Percentiles rank a stretch among this genome's conserved stretches.
Evolutionary conservation across 2,329 filamentous ascomycete species (phyloP).

Genomic region (Decorospora gaudefroyi): DNA sequence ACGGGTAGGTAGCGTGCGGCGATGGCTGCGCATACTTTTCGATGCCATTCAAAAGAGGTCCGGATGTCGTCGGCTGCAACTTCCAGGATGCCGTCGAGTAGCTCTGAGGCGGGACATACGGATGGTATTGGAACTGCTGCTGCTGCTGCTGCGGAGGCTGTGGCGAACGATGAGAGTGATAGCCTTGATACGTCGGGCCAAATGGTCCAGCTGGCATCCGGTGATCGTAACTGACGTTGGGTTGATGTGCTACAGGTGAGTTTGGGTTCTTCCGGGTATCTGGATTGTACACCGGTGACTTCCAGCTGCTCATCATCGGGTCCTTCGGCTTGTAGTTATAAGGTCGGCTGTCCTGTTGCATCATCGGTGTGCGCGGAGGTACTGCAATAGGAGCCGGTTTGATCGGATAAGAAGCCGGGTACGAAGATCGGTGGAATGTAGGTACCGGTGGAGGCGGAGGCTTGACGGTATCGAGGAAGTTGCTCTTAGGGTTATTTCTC

Average conservation of each 20-base stretch:
- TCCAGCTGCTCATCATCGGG: constrained; percentile 28
- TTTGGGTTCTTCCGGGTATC: constrained; percentile 45
- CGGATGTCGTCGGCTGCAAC: constrained; percentile 26
- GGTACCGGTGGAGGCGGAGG: constrained; percentile 45
- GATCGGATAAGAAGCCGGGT: constrained; percentile 48
- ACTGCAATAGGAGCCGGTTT: constrained; percentile 51
- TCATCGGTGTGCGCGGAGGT: constrained; percentile 43
- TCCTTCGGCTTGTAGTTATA: constrained; percentile 46
- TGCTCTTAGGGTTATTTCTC: constrained; percentile 69
- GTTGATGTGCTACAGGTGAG: constrained; percentile 47
- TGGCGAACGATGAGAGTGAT: constrained; percentile 28
- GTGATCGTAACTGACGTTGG: constrained; percentile 45
- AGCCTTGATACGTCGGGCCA: constrained; percentile 24
- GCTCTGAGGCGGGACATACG: constrained; percentile 36
- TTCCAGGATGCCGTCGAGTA: constrained; percentile 33
- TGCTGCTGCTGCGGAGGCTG: constrained; percentile 23
- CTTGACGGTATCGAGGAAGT: constrained; percentile 71
- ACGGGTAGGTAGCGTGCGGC: constrained; percentile 32
- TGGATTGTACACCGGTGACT: constrained; percentile 40
- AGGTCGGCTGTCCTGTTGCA: constrained; percentile 33
- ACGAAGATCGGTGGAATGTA: constrained; percentile 35
- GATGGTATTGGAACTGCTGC: constrained; percentile 32
- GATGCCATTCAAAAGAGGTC: constrained; percentile 29
- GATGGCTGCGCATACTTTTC: constrained; percentile 36
- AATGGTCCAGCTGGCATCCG: constrained; percentile 32